Evolutionary conservation across 352 stramenopile species (phyloP).

Genomic region (Phytopythium helicoides): DNA sequence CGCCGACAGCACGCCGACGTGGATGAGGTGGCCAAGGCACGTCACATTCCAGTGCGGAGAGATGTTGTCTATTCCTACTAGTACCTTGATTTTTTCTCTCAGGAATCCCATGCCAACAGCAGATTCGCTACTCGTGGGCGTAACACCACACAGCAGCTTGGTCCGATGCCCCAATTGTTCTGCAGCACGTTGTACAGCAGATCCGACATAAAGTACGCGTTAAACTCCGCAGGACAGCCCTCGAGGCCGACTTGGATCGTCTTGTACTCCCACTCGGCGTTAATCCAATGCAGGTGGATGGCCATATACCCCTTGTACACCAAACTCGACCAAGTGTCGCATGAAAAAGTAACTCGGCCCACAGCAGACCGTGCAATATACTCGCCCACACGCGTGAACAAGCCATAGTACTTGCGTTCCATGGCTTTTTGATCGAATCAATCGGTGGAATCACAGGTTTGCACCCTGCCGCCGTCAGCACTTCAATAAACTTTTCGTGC

Average conservation of each 20-base stretch:
- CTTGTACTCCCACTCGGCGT: constrained; percentile 85
- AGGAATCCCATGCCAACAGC: constrained; percentile 72
- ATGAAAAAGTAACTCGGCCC: constrained; percentile 73
- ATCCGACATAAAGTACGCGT: constrained; percentile 76
- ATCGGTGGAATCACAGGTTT: constrained; percentile 52
- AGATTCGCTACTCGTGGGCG: constrained; percentile 54
- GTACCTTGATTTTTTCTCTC: constrained; percentile 75
- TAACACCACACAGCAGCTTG: constrained; percentile 72
- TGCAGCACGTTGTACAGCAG: constrained; percentile 79
- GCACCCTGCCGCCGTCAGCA: constrained; percentile 39
- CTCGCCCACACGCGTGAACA: constrained; percentile 70
- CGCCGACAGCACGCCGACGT: constrained; percentile 54
- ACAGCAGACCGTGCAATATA: constrained; percentile 73
- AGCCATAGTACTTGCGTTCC: constrained; percentile 68
- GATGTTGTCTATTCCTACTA: constrained; percentile 76
- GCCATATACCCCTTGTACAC: constrained; percentile 76
- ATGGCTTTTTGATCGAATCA: constrained; percentile 65
- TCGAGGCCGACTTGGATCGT: constrained; percentile 74
- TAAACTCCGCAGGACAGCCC: constrained; percentile 64
- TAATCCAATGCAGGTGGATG: constrained; percentile 81
- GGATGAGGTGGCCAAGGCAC: constrained; percentile 72
- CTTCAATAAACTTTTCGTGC: constrained; percentile 71
- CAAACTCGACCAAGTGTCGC: constrained; percentile 69
- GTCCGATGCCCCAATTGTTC: constrained; percentile 74
- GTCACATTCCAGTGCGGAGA: constrained; percentile 72